Base-by-base conservation (phyloP, 331 rosid genomes). In the Rosa hybrid region DNA sequence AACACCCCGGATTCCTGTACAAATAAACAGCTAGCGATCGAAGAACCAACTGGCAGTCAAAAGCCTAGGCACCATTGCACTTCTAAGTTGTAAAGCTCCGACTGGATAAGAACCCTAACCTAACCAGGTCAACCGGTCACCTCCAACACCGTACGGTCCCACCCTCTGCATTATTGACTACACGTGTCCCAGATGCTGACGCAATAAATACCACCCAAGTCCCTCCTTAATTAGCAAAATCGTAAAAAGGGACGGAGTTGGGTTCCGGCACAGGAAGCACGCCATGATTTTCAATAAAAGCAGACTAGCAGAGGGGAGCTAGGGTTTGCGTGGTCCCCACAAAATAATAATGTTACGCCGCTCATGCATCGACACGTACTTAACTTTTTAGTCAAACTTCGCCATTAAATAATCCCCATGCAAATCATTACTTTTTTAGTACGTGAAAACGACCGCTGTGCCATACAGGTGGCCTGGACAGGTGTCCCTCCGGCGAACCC, bases 211-310 rank as follows among this genome's bases (percentile, higher is more conserved):
- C 46, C 71, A 51, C 46, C 71, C 48, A 67, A 39, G 71, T 16
- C 46, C 21, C 6, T 0, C 71, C n/a, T 63, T 34, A 30, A 14
- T 14, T 16, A 0, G 21, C 2, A 3, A 59, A 23, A 62, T 12
- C 41, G n/a, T n/a, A n/a, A n/a, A n/a, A n/a, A n/a, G n/a, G n/a
- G n/a, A n/a, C n/a, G n/a, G n/a, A n/a, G n/a, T n/a, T n/a, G n/a
- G n/a, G n/a, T n/a, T n/a, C n/a, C n/a, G 71, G 69, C 92, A 87
- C 98, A 87, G 54, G 97, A 83, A 69, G 72, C 97, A 86, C 80
- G 90, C 83, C 88, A 23, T 71, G 83, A 75, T 86, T 81, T 88
- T 83, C 81, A 85, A 90, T 81, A 87, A 88, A 84, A 79, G 90
- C 64, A 44, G 34, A 30, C 34, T 30, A 30, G 34, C 34, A 30